phyloP scores from a whole-genome alignment of 345 rosid genomes.

The Citrus medica region DNA sequence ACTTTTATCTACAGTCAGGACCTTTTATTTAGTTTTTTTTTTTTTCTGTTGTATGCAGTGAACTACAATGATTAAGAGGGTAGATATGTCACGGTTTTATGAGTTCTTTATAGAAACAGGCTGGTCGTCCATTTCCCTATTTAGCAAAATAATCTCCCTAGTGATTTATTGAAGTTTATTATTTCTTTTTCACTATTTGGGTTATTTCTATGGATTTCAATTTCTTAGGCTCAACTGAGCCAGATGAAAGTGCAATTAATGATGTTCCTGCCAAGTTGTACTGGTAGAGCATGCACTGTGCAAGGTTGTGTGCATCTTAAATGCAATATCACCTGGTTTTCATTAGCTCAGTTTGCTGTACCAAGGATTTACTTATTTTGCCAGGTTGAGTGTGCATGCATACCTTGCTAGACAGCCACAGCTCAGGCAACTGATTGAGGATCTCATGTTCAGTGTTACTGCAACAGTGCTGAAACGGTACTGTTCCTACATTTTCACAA shows the following conservation, averaged over 20 bases:
- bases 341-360: background rate
- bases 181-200: background rate
- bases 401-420: background rate
- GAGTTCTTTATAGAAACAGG: background rate
- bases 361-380: background rate
- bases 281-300: background rate
- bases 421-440: background rate
- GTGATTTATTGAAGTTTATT: background rate
- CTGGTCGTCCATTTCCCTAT: background rate
- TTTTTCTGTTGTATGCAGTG: background rate
- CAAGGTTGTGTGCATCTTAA: background rate
- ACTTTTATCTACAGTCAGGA: background rate
- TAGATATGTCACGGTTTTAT: background rate
- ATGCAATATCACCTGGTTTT: background rate
- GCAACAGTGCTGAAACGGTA: background rate
- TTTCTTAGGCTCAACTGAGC: background rate
- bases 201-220: background rate
- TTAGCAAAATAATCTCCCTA: background rate
- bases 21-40: background rate
- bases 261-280: background rate
- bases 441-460: background rate
- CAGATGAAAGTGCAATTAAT: background rate
- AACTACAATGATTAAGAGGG: background rate
- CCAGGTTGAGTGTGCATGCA: background rate
- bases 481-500: background rate